These are phyloP conservation scores for Phytophthora ohioensis DNA, from an alignment of 352 stramenopile genomes.

Conservation along the genomic window DNA sequence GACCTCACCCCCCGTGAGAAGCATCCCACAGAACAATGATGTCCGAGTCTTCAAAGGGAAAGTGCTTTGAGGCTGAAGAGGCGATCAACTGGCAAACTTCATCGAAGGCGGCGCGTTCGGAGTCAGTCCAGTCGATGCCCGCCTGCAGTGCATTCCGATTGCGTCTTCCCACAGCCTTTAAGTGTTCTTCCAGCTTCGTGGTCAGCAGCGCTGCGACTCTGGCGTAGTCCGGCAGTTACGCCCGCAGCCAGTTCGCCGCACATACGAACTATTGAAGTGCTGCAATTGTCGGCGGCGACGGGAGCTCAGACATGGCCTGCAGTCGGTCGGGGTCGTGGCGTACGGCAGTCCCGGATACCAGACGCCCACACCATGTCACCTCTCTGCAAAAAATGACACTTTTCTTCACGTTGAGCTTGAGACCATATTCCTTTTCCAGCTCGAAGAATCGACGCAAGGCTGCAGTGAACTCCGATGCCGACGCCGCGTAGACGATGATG, in stretches of 20 bases:
- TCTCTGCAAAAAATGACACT: conserved; percentile 16
- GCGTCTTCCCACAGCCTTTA: background rate
- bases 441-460: conserved; percentile 24
- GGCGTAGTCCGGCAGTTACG: conserved; percentile 25
- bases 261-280: conserved; percentile 28
- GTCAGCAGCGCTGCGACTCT: conserved; percentile 4
- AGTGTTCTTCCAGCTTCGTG: conserved; percentile 3
- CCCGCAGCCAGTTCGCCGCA: conserved; percentile 26
- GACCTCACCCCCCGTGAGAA: conserved; percentile 12
- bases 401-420: conserved; percentile 36
- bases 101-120: background rate
- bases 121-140: conserved; percentile 1
- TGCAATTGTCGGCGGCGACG: conserved; percentile 17
- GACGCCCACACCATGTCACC: conserved; percentile 35
- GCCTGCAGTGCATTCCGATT: conserved; percentile 9
- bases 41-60: background rate
- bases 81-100: background rate
- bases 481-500: conserved; percentile 25
- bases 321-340: conserved; percentile 18
- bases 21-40: conserved; percentile 20
- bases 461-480: conserved; percentile 9
- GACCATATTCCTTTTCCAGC: conserved; percentile 1
- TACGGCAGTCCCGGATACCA: conserved; percentile 16
- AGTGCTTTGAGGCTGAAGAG: background rate
- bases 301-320: conserved; percentile 4